Evolutionary conservation across 192 early-diverging fungal species (phyloP), one percentile per base, ranked within the genome.

Genomic region (Bifiguratus adelaidae): DNA sequence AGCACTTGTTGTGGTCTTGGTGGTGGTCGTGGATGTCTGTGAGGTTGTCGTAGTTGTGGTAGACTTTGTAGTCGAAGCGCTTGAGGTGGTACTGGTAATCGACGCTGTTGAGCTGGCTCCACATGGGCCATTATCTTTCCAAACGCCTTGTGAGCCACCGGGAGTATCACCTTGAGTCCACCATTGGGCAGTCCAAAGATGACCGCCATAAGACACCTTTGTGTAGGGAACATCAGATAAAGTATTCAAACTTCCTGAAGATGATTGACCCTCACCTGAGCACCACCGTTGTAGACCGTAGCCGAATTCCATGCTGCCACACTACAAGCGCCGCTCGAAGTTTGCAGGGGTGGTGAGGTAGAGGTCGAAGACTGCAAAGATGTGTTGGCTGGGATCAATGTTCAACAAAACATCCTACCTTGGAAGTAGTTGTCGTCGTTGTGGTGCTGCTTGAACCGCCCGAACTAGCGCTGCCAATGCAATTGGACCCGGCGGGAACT

Each of bases 71-170:
- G 37, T 1, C 32, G 32, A 33, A 33, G 32, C n/a, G 1, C 37
- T 40, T 15, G 37, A 5, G 37, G 5, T 40, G 7, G 37, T 40
- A 15, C 4, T 40, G 18, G 15, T 15, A 40, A 6, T 40, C 4
- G 37, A 40, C 6, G 7, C 22, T 4, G 37, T 7, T n/a, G 37
- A 7, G 37, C 18, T 15, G 37, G 36, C 48, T 53, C 51, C 56
- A 51, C 55, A 64, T 21, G 59, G 53, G 42, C 59, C 59, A 24
- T 43, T 38, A 50, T 61, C 59, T 49, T 61, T 61, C 60, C 60
- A 61, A 41, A 45, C 60, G 22, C 38, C 43, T 11, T 27, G 43
- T 34, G 38, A 2, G 7, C 33, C 36, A 2, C 15, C 36, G 30
- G 60, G 60, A 11, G 38, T 32, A 22, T 61, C 53, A 35, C 38